Evolutionary conservation across 2,329 filamentous ascomycete genomes (phyloP).

Genomic region (Leptographium flavum): DNA sequence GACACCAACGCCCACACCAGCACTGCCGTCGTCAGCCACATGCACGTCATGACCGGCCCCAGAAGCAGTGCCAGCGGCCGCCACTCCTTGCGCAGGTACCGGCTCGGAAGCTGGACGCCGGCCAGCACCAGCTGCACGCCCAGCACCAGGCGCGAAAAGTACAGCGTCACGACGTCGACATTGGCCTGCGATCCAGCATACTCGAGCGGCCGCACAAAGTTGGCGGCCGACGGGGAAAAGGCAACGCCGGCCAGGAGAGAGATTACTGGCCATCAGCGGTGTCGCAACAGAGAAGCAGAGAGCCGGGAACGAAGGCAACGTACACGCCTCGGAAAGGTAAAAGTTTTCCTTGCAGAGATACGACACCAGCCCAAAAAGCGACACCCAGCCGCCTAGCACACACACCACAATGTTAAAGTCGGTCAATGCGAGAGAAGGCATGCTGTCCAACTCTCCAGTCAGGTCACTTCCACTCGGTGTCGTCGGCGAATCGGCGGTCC

Average conservation of each 20-base stretch:
- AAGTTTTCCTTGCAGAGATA: constrained; percentile 81
- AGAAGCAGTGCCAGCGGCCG: constrained; percentile 59
- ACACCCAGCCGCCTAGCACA: constrained; percentile 74
- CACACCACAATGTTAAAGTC: constrained; percentile 80
- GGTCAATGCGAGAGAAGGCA: constrained; percentile 29
- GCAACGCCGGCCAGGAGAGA: constrained; percentile 65
- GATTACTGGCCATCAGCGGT: too few species aligned
- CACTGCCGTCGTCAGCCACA: constrained; percentile 76
- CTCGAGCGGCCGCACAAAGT: constrained; percentile 60
- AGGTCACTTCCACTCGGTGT: too few species aligned
- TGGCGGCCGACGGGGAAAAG: constrained; percentile 64
- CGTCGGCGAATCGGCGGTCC: too few species aligned
- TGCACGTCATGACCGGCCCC: constrained; percentile 69
- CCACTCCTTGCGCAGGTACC: constrained; percentile 70
- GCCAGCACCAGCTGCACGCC: constrained; percentile 84
- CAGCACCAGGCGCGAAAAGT: constrained; percentile 75
- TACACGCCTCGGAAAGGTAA: constrained; percentile 81
- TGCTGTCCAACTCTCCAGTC: too few species aligned
- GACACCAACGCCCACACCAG: constrained; percentile 59
- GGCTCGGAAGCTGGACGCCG: constrained; percentile 73
- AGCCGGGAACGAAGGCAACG: constrained; percentile 23
- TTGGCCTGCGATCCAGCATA: constrained; percentile 49
- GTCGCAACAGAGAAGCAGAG: too few species aligned
- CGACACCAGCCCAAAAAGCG: constrained; percentile 79
- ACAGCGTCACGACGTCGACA: constrained; percentile 60